A percentile compares a stretch with the other conserved stretches of the same genome.
These are phyloP conservation scores for Fusarium falciforme DNA, from an alignment of 2,329 filamentous ascomycete species.

Conservation along the genomic window DNA sequence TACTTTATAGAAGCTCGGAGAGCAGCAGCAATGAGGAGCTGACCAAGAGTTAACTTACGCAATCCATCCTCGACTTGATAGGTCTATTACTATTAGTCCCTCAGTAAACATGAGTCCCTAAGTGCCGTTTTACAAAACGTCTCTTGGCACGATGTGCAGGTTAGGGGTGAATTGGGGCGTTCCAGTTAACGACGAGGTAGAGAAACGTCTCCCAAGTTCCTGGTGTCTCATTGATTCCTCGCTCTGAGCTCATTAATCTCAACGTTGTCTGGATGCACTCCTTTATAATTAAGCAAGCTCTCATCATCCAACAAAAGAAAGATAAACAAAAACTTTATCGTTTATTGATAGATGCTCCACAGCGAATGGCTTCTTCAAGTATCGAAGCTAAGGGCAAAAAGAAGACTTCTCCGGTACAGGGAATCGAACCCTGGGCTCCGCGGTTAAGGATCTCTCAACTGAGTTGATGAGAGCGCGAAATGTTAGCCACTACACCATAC, in stretches of 20 bases:
- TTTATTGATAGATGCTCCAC: too few species aligned
- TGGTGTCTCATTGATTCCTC: neutral
- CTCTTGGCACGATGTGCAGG: neutral
- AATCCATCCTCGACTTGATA: neutral
- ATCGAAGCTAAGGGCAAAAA: neutral
- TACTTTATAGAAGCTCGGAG: neutral
- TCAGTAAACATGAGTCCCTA: neutral
- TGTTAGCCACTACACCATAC: constrained; percentile 43
- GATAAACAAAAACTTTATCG: neutral
- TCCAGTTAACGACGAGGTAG: neutral
- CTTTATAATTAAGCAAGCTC: neutral
- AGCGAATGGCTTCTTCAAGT: too few species aligned
- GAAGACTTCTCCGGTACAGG: neutral
- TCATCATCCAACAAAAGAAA: neutral
- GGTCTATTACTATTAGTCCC: neutral
- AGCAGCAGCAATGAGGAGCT: neutral
- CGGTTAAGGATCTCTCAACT: neutral
- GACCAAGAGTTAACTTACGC: neutral
- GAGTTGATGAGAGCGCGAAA: constrained; percentile 41
- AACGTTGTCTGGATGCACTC: neutral
- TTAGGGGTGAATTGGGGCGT: neutral
- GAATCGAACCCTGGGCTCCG: neutral
- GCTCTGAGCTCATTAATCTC: neutral
- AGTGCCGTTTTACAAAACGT: neutral
- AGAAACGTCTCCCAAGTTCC: neutral